These are phyloP conservation scores for Termitomyces sp. DNA, from an alignment of 768 basidiomycete genomes.

Conservation along the genomic window DNA sequence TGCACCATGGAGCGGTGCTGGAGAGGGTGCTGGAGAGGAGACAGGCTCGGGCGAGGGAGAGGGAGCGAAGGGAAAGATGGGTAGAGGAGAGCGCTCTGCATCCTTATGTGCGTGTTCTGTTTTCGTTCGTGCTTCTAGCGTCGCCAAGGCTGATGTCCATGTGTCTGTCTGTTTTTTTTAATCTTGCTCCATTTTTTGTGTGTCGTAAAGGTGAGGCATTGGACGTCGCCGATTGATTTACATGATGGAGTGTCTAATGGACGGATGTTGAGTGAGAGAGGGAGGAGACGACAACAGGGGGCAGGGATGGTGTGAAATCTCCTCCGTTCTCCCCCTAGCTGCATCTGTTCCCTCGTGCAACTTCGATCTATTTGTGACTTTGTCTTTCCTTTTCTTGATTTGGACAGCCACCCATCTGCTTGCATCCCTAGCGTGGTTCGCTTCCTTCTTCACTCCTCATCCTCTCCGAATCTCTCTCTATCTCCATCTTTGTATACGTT, in stretches of 20 bases:
- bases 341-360: not conserved
- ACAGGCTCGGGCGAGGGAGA: not conserved
- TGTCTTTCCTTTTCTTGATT: not conserved
- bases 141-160: not conserved
- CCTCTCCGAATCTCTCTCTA: not conserved
- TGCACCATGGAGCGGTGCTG: not conserved
- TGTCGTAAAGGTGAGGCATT: slow-evolving; percentile 34
- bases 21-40: slow-evolving; percentile 5
- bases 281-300: not conserved
- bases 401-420: not conserved
- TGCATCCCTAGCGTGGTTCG: not conserved
- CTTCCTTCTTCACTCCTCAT: not conserved
- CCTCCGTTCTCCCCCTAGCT: not conserved
- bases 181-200: slow-evolving; percentile 1
- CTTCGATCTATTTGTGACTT: not conserved
- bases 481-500: not conserved
- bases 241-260: slow-evolving; percentile 10
- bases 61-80: slow-evolving; percentile 1
- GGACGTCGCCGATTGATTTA: slow-evolving; percentile 43
- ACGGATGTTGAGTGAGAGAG: not conserved
- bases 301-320: not conserved
- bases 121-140: not conserved
- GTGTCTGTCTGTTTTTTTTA: not conserved
- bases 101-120: slow-evolving; percentile 16
- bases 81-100: slow-evolving; percentile 12